Base-by-base conservation (phyloP, 225 moss, liverwort and hornwort species). In the Pseudoscleropodium purum region DNA sequence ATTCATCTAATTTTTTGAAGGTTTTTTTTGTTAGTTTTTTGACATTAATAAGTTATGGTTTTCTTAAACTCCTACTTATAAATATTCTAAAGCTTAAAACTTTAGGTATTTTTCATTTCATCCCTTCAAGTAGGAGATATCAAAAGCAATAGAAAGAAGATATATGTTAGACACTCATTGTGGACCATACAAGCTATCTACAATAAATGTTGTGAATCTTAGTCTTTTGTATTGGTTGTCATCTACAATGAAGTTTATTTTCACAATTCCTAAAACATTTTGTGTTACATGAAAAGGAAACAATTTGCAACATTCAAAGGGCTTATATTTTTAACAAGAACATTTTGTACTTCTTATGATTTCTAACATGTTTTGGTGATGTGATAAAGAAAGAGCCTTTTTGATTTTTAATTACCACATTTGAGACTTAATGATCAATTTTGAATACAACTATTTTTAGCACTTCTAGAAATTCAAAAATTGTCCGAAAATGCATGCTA, bases 341-440 rank as follows among this genome's bases (percentile, higher is more conserved):
- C 2, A 37, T 25, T 15, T 15, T 78, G 10, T 37, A 0, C 4
- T 3, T 25, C 24, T 16, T 56, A 25, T 16, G 17, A n/a, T 79
- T n/a, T 56, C 4, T 26, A 79, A 11, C 11, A 24, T 7, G 1
- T 11, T 56, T 37, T 26, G 3, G 1, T 3, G 0, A 57, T 26
- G 4, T 57, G 1, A 15, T 56, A 37, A 15, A 36, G 1, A 24
- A 56, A 37, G 15, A 56, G 0, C 10, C 6, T 2, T 56, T 10
- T 1, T 54, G 2, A 15, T 37, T 56, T 54, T 56, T n/a, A 4
- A 1, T 37, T 15, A n/a, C 11, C 1, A 57, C 25, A 79, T 56
- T 37, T 24, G 16, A 37, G 0, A 16, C 2, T 1, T 2, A 33
- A 78, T 0, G 1, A 1, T 37, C 0, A 2, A 25, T 37, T 25